phyloP scores from a whole-genome alignment of 331 rosid species.

The Acacia pycnantha region DNA sequence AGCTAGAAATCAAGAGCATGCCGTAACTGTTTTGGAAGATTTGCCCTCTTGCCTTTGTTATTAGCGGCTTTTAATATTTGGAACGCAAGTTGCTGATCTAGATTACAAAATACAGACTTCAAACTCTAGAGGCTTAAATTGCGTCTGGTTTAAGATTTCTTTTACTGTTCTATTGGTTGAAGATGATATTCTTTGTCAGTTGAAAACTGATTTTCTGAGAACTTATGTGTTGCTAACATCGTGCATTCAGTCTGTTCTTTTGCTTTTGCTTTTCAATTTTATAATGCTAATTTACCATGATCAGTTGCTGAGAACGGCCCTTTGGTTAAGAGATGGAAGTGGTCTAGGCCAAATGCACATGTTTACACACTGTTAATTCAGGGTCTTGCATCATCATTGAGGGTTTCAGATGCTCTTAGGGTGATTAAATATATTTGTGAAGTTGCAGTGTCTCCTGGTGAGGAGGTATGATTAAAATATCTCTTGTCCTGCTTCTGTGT shows the following conservation, averaged over 20 bases:
- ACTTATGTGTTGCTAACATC: background rate
- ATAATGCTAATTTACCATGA: slow-evolving; percentile 33
- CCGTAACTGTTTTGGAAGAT: background rate
- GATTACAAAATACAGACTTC: background rate
- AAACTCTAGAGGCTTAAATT: background rate
- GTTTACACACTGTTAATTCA: slow-evolving; percentile 54
- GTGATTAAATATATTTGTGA: slow-evolving; percentile 74
- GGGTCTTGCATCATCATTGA: slow-evolving; percentile 63
- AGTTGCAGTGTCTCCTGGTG: slow-evolving; percentile 82
- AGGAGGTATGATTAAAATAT: slow-evolving; percentile 59
- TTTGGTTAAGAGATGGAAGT: slow-evolving; percentile 54
- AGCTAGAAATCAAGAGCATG: background rate
- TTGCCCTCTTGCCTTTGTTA: background rate
- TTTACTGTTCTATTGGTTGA: background rate
- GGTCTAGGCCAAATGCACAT: slow-evolving; percentile 56
- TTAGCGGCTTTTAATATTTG: background rate
- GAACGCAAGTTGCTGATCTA: background rate
- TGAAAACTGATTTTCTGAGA: background rate
- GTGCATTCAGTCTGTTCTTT: slow-evolving; percentile 10
- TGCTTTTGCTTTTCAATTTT: slow-evolving; percentile 17
- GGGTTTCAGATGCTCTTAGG: slow-evolving; percentile 85
- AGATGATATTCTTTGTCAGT: background rate
- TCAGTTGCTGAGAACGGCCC: slow-evolving; percentile 46
- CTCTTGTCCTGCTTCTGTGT: background rate
- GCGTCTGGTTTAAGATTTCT: background rate